A percentile compares a stretch with the other conserved stretches of the same genome.
Evolutionary conservation across 202 grass and related monocot species (phyloP).

Genomic region (Brachypodium distachyon): DNA sequence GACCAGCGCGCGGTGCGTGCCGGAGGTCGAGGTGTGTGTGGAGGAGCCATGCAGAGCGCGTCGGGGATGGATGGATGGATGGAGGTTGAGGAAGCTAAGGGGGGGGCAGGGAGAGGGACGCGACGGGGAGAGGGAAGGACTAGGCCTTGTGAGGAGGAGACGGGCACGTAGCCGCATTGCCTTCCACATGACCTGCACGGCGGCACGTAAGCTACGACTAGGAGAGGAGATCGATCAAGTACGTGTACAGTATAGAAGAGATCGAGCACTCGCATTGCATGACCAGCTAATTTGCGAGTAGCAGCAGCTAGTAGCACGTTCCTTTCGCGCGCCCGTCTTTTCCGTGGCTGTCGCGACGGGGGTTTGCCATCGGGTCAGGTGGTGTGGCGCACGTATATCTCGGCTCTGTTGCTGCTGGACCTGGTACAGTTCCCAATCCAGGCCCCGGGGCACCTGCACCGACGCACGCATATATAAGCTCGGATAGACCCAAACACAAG

Average conservation of each 20-base stretch:
- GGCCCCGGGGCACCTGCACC: background rate
- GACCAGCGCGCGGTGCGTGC: background rate
- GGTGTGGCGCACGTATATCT: background rate
- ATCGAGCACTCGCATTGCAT: background rate
- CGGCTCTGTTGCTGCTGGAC: background rate
- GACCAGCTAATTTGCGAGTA: too few relatives aligned
- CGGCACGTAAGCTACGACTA: too few relatives aligned
- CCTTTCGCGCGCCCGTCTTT: background rate
- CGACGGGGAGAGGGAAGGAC: background rate
- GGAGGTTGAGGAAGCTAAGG: too few relatives aligned
- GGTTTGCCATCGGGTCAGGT: background rate
- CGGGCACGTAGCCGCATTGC: constrained; percentile 44
- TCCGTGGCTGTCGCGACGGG: background rate
- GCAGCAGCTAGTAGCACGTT: background rate
- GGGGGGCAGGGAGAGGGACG: constrained; percentile 29
- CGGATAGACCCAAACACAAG: background rate
- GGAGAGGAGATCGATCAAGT: too few relatives aligned
- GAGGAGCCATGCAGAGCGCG: constrained; percentile 34
- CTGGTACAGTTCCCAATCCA: background rate
- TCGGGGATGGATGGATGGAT: background rate
- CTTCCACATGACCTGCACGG: constrained; percentile 54
- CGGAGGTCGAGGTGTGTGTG: constrained; percentile 22
- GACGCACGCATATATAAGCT: background rate
- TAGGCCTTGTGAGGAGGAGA: constrained; percentile 31
- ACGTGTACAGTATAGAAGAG: too few relatives aligned